Conservation (phyloP, 352 stramenopile genomes). For the Blastocystis sp. region DNA sequence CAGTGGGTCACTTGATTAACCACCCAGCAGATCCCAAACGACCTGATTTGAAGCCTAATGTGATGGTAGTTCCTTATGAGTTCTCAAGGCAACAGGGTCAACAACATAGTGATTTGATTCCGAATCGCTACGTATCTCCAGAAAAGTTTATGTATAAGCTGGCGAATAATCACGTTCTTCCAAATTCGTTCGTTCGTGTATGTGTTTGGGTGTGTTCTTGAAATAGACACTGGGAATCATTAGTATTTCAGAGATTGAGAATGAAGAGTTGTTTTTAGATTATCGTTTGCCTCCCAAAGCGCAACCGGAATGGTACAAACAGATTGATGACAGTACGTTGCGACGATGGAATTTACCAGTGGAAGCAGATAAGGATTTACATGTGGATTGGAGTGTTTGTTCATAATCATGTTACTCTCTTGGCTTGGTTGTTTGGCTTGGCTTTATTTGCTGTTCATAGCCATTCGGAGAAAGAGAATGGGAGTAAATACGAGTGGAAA, state of each 20-base stretch:
- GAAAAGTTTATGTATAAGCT: slow-evolving; percentile 60
- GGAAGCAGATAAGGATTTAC: slow-evolving; percentile 50
- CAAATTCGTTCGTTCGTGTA: slow-evolving; percentile 36
- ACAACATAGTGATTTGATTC: neutral
- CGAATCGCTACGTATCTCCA: slow-evolving; percentile 12
- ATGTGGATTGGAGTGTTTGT: slow-evolving; percentile 11
- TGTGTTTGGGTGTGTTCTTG: neutral
- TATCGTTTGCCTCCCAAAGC: slow-evolving; percentile 37
- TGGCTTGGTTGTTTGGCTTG: neutral
- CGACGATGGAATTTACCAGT: slow-evolving; percentile 41
- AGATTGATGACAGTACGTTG: slow-evolving; percentile 41
- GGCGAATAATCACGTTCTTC: slow-evolving; percentile 42
- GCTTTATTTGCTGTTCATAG: neutral
- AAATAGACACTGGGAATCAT: slow-evolving; percentile 38
- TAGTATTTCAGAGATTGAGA: slow-evolving; percentile 45
- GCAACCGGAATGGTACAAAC: slow-evolving; percentile 40
- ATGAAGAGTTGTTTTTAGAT: slow-evolving; percentile 45
- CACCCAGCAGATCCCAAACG: neutral
- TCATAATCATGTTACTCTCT: neutral
- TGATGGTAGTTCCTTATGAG: slow-evolving; percentile 53
- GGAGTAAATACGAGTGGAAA: neutral
- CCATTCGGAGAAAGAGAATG: neutral
- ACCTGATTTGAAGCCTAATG: slow-evolving; percentile 15
- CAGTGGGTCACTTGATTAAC: slow-evolving; percentile 39
- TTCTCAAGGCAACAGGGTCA: neutral